These are phyloP conservation scores for Blepharisma japonicum DNA, from an alignment of 73 alveolate species.

Conservation along the genomic window DNA sequence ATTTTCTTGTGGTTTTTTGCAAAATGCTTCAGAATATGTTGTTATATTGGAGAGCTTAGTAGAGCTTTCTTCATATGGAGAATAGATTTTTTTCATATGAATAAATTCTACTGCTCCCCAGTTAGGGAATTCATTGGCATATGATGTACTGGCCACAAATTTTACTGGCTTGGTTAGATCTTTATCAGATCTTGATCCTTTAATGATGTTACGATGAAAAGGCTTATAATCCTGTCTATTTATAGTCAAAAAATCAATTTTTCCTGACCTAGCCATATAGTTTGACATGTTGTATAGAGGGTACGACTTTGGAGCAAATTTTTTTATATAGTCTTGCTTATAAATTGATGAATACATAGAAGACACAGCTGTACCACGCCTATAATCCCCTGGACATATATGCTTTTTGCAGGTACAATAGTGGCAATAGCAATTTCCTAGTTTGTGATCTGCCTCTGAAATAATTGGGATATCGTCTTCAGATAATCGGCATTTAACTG, in stretches of 20 bases:
- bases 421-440: conserved; percentile 19
- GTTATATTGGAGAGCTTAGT: neutral
- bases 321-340: conserved; percentile 5
- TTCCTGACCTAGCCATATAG: too few relatives aligned
- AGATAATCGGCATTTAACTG: too few relatives aligned
- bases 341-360: conserved; percentile 3
- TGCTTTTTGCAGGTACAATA: conserved; percentile 6
- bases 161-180: neutral
- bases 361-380: neutral
- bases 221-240: neutral
- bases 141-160: neutral
- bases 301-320: neutral
- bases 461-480: neutral
- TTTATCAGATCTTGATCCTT: neutral
- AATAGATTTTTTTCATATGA: neutral
- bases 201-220: neutral
- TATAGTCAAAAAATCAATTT: neutral
- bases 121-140: conserved; percentile 18
- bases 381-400: neutral
- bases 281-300: too few relatives aligned
- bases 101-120: conserved; percentile 17
- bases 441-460: conserved; percentile 11
- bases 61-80: neutral
- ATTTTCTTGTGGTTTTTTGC: too few relatives aligned
- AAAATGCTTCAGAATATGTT: neutral